Base-by-base conservation (phyloP, 768 basidiomycete genomes). In the Hygrophorus pudorinus region DNA sequence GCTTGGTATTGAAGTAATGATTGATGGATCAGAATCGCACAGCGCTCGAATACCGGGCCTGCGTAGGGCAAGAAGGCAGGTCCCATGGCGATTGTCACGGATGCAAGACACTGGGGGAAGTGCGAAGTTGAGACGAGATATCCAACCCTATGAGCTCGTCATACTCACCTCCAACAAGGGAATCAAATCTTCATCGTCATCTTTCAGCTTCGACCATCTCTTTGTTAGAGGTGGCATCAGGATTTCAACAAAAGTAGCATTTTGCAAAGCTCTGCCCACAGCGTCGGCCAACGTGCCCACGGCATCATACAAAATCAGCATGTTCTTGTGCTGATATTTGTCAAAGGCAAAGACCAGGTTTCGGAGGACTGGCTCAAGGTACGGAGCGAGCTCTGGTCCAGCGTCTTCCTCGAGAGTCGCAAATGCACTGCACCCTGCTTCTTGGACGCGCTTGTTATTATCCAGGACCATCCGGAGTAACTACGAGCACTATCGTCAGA, bases 321-420 rank as follows among this genome's bases (percentile, higher is more conserved):
- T 83, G 60, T 99, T 99, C 75, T 98, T 98, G 65, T 96, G 93
- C 59, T 99, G 96, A 63, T 99, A 99, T 65, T 96, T 97, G 46
- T 87, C 79, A 63, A 98, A 99, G 1, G 96, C 96, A 51, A 89
- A 80, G 30, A 98, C 93, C 42, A 99, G 72, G 62, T 97, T 97
- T 43, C 86, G 81, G 46, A 99, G 70, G 42, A 99, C 88, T 3
- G 93, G 93, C 55, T 94, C 92, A 12, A 98, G 80, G 66, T 85
- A 98, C 1, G 96, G 96, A 9, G 80, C 84, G 41, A 99, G 78
- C 53, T 87, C 85, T 2, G 73, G 56, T 2, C 91, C 94, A 4
- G 96, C 96, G 60, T 98, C 96, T 62, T 99, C 96, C 62, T 99
- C 96, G 9, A 98, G 76, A 12, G 96, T 98, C 10, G 96, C 96